Evolutionary conservation across 305 asterid species (phyloP), one percentile per base, ranked within the genome.

Genomic region (Andrographis paniculata): DNA sequence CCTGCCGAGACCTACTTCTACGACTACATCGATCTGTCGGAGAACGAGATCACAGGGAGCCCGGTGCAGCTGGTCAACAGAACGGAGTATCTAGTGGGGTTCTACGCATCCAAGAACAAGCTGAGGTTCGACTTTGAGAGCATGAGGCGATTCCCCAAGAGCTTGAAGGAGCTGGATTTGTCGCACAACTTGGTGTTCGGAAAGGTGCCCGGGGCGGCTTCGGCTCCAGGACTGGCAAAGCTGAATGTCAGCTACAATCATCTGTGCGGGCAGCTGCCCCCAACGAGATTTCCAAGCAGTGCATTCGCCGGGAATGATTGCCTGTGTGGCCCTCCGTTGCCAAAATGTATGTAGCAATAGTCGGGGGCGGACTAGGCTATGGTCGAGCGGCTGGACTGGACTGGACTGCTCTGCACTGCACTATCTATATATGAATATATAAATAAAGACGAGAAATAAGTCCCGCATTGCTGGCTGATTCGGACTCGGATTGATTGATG

Each of bases 11-110:
- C 89, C 5, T 75, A 77, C 22, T 88, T 66, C 42, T 79, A 84
- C 39, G 94, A 79, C 54, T 84, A 73, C 68, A 85, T 82, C 45
- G 97, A 84, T 67, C 68, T 88, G 0, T 79, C 94, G 0, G 80
- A 73, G 44, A 88, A 88, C 18, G 83, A 81, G 28, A 79, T 88
- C 0, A 72, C 83, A 0, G 97, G 94, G 20, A 79, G 94, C 59
- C 89, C 95, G 0, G 70, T 71, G 12, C 59, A 54, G 19, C 24
- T 84, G 64, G 42, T 88, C 81, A 84, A 88, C 55, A 53, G 72
- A 8, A 88, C 95, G 0, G 82, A 75, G 19, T 70, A 44, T 38
- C 28, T 88, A 45, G 73, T 72, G 56, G 97, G 83, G 1, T 88
- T 88, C 64, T 68, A 53, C 11, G 94, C 87, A 35, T 65, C 97